Evolutionary conservation across 2,329 filamentous ascomycete species (phyloP).

Genomic region (Tolypocladium pustulatum): DNA sequence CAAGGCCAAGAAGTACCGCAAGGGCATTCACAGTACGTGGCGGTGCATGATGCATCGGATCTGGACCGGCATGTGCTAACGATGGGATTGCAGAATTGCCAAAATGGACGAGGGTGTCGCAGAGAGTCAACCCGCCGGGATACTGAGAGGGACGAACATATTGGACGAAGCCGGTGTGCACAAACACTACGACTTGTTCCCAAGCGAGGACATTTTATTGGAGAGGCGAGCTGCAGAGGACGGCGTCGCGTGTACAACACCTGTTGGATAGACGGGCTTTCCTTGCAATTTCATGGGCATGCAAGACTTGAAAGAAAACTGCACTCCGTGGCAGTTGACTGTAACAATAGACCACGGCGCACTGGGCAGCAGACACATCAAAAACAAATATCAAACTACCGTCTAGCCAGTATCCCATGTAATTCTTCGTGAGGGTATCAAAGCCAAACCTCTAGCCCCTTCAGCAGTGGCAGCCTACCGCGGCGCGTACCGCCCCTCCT

Average conservation of each 20-base stretch:
- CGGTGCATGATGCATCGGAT: background rate
- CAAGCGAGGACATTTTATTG: background rate
- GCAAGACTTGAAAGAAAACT: background rate
- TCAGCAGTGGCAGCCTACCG: constrained; percentile 1
- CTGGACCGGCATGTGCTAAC: constrained; percentile 8
- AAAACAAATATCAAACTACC: constrained; percentile 1
- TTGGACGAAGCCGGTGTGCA: background rate
- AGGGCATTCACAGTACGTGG: constrained; percentile 89
- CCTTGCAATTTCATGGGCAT: background rate
- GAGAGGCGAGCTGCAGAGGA: background rate
- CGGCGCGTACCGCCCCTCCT: constrained; percentile 21
- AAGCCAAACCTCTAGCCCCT: constrained; percentile 5
- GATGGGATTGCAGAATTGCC: constrained; percentile 49
- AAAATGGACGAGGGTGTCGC: constrained; percentile 93
- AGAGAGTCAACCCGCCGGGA: constrained; percentile 87
- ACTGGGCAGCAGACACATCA: background rate
- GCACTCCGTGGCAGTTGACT: constrained; percentile 2
- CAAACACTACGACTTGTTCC: background rate
- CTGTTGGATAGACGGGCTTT: constrained; percentile 8
- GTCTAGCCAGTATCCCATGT: background rate
- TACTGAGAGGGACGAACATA: constrained; percentile 45
- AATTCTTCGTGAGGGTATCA: constrained; percentile 13
- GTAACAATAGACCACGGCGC: constrained; percentile 12
- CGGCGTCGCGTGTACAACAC: constrained; percentile 17
- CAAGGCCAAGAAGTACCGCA: constrained; percentile 90